Evolutionary conservation across 176 grass and related monocot genomes (phyloP).

Genomic region (Oryza nivara): DNA sequence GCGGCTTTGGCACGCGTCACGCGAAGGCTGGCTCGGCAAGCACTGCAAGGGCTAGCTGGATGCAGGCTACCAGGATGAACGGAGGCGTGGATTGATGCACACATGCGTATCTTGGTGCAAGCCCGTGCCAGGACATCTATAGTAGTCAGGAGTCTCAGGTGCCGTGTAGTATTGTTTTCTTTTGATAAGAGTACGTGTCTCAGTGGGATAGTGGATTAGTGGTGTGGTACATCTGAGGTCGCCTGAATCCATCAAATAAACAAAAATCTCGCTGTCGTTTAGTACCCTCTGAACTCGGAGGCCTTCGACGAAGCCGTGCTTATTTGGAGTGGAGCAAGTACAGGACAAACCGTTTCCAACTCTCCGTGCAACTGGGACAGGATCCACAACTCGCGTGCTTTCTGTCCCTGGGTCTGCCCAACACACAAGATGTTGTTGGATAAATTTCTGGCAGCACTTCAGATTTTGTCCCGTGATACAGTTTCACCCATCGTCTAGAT

Average conservation of each 20-base stretch:
- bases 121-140: background rate
- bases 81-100: background rate
- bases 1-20: background rate
- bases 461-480: background rate
- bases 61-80: background rate
- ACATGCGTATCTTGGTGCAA: background rate
- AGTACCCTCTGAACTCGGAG: background rate
- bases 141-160: background rate
- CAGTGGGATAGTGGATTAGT: background rate
- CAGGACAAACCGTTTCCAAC: background rate
- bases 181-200: background rate
- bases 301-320: constrained; percentile 34
- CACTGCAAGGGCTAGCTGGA: background rate
- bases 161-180: background rate
- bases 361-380: constrained; percentile 8
- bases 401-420: constrained; percentile 18
- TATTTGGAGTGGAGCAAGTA: background rate
- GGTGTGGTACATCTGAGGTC: background rate
- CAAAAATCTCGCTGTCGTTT: background rate
- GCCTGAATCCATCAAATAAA: background rate
- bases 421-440: constrained; percentile 11
- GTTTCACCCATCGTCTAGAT: background rate
- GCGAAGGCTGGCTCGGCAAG: background rate
- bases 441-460: background rate
- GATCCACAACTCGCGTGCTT: constrained; percentile 30